These are phyloP conservation scores for Cladophialophora exuberans DNA, from an alignment of 2,329 filamentous ascomycete genomes.

Conservation along the genomic window DNA sequence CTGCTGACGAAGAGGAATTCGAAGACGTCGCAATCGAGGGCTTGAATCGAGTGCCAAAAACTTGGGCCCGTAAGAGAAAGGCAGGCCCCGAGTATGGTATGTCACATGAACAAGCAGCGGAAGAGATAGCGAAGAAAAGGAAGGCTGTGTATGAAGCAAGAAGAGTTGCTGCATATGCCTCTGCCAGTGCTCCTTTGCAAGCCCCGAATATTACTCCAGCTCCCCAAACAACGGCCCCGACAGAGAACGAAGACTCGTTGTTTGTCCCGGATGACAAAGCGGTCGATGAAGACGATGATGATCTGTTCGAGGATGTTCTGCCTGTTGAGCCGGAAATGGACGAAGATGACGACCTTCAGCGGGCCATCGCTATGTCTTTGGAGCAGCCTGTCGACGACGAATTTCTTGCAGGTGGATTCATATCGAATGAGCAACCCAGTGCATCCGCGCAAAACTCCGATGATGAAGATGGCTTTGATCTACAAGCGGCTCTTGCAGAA, in stretches of 20 bases:
- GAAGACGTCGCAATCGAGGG: constrained; percentile 93
- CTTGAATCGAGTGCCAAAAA: constrained; percentile 77
- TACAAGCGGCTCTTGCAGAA: constrained; percentile 74
- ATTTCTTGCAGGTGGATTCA: constrained; percentile 56
- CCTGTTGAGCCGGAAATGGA: constrained; percentile 40
- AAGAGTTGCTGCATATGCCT: constrained; percentile 24
- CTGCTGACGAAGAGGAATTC: constrained; percentile 74
- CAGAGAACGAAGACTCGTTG: constrained; percentile 55
- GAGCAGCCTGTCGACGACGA: constrained; percentile 50
- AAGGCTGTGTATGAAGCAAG: constrained; percentile 52
- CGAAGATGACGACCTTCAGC: constrained; percentile 69
- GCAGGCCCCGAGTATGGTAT: constrained; percentile 41
- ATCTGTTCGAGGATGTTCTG: constrained; percentile 59
- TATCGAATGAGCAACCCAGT: constrained; percentile 24
- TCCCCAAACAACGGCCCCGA: background rate
- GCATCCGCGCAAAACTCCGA: constrained; percentile 55
- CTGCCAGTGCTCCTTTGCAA: background rate
- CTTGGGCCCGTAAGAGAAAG: constrained; percentile 43
- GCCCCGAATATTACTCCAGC: background rate
- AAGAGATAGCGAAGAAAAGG: constrained; percentile 48
- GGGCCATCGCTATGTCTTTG: constrained; percentile 84
- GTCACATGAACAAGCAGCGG: constrained; percentile 38
- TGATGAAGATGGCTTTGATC: constrained; percentile 75
- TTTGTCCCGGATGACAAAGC: constrained; percentile 56
- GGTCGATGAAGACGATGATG: constrained; percentile 52